Evolutionary conservation across 345 rosid species (phyloP), one percentile per base, ranked within the genome.

Genomic region (Sonneratia caseolaris): DNA sequence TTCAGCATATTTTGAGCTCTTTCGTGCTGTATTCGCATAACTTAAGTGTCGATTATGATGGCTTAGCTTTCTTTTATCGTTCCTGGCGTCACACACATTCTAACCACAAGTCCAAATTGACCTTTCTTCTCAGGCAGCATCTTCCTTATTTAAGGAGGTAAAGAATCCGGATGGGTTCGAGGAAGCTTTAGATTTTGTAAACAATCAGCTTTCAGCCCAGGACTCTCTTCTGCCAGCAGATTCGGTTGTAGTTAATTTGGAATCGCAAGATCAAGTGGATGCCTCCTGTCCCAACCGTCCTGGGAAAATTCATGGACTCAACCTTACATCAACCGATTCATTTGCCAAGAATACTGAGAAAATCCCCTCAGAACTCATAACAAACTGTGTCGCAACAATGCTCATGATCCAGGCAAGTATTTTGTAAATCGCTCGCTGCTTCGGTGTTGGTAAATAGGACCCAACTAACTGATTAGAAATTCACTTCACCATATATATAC

Each of bases 351-450:
- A 66, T 14, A 83, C 83, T 68, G 77, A 83, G 67, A 83, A 78
- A 79, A 81, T 88, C 69, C 98, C 92, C 37, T 81, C 93, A 0
- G 94, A 91, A 75, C 88, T 92, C 22, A 86, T 92, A 74, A 76
- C 89, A 32, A 89, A 97, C 13, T 92, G 98, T 70, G 96, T 92
- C 15, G 89, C 98, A 71, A 76, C 98, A 66, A 80, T 89, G 87
- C 89, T 86, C 73, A 88, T 91, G 95, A 82, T 96, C 74, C 97
- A 89, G 96, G 99, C 89, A 85, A 81, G 70, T 38, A 16, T 55
- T 53, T 4, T 11, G 14, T 62, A 27, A 35, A 27, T 27, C 27
- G 66, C 66, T 35, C 12, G 19, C 16, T 8, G 13, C 13, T 35
- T 27, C 66, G 3, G 38, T 35, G 59, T 21, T 19, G 3, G 57